Base-by-base conservation (phyloP, 225 moss, liverwort and hornwort genomes). In the Pseudoscleropodium purum region DNA sequence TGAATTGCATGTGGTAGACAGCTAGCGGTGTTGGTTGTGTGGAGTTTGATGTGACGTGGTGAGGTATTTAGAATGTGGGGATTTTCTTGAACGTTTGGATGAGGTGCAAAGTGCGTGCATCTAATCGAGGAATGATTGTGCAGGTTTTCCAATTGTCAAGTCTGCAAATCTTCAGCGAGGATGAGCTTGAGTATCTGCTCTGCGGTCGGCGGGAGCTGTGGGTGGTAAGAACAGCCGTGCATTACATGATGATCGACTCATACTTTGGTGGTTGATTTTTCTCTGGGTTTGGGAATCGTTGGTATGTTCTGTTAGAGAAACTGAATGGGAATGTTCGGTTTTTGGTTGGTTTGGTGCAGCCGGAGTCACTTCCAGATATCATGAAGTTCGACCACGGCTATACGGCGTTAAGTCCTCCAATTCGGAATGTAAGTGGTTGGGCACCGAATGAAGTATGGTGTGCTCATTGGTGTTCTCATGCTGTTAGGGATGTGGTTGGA, bases 381-480 rank as follows among this genome's bases (percentile, higher is more conserved):
- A 92, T 99, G 92, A 99, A 99, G 95, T 99, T 99, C 89, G 99
- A 99, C 91, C 99, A 99, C 84, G 99, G 99, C 54, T 99, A 99
- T 81, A 99, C 97, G 27, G 96, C 99, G 37, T 94, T 93, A 70
- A 99, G 99, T 92, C 97, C 97, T 85, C 99, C 99, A 30, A 97
- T 97, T 79, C 95, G 97, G 90, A 99, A 97, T 92, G 99, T 99
- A 96, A 85, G 96, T 92, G 29, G 65, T 26, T 74, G 64, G 26
- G 12, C 63, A 34, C 27, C 80, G 21, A 33, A 34, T 41, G 52
- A 34, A 75, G 4, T 84, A n/a, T 88, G 36, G 23, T 84, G 75
- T 90, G 27, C 66, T 79, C 18, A 23, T 43, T 87, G 74, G 13
- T 52, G 8, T n/a, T 49, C 21, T 62, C 75, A 81, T n/a, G 23